Conservation (phyloP, 768 basidiomycete genomes). For the Fomitopsis serialis region DNA sequence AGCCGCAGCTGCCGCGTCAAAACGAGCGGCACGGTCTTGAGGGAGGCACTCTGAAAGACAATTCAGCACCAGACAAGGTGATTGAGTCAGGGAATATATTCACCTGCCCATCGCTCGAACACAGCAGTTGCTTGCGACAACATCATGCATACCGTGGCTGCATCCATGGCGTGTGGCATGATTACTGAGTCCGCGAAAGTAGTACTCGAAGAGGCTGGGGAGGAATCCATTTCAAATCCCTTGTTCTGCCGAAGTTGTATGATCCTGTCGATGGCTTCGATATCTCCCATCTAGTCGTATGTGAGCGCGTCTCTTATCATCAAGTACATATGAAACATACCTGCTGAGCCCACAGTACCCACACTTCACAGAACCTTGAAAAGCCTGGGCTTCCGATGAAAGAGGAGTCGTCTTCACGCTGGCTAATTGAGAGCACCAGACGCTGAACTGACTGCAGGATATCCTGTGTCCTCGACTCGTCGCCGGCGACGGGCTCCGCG, state of each 20-base stretch:
- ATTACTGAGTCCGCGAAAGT: neutral
- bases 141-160: conserved; percentile 29
- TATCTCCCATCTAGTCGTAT: conserved; percentile 11
- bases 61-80: neutral
- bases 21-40: neutral
- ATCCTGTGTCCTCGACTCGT: neutral
- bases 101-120: conserved; percentile 29
- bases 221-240: neutral
- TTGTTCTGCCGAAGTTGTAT: conserved; percentile 31
- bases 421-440: conserved; percentile 37
- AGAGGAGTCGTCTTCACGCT: conserved; percentile 18
- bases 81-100: neutral
- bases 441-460: conserved; percentile 41
- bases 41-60: conserved; percentile 3
- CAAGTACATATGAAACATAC: conserved; percentile 35
- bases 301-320: conserved; percentile 12
- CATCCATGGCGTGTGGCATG: neutral
- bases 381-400: conserved; percentile 53
- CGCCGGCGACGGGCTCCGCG: neutral
- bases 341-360: conserved; percentile 62
- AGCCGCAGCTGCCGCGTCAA: conserved; percentile 4
- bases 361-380: conserved; percentile 63
- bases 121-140: conserved; percentile 42
- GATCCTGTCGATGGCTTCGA: conserved; percentile 40
- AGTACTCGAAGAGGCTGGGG: conserved; percentile 4